A percentile compares a stretch with the other conserved stretches of the same genome.
phyloP scores from a whole-genome alignment of 2,329 filamentous ascomycete genomes.

The Aspergillus sp. region DNA sequence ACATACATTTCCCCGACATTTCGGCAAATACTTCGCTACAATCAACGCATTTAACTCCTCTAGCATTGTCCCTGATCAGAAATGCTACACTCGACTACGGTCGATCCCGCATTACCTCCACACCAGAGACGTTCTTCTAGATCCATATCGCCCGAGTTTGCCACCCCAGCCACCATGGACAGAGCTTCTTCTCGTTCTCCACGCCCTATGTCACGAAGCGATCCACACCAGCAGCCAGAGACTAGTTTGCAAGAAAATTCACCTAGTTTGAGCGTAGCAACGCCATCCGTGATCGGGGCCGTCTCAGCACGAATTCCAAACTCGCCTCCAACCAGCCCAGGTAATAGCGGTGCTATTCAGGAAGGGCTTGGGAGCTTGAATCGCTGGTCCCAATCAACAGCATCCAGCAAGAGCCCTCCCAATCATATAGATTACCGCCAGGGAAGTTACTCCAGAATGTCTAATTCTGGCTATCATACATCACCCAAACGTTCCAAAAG shows the following conservation, averaged over 20 bases:
- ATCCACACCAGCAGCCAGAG: neutral
- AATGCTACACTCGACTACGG: slow-evolving; percentile 2
- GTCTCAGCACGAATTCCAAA: slow-evolving; percentile 1
- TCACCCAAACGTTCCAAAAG: slow-evolving; percentile 10
- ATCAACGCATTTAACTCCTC: neutral
- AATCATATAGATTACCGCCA: slow-evolving; percentile 17
- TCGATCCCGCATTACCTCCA: neutral
- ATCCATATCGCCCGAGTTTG: neutral
- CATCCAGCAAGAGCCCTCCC: slow-evolving; percentile 39
- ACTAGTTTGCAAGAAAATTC: neutral
- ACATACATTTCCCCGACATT: too few species aligned
- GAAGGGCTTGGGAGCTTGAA: slow-evolving; percentile 49
- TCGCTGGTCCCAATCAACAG: slow-evolving; percentile 56
- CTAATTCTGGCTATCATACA: slow-evolving; percentile 6
- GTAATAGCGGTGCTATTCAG: slow-evolving; percentile 23
- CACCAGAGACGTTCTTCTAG: slow-evolving; percentile 1
- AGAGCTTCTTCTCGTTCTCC: slow-evolving; percentile 1
- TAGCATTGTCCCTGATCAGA: neutral
- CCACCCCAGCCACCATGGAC: neutral
- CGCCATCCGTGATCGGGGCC: slow-evolving; percentile 4
- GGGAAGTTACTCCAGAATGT: slow-evolving; percentile 17
- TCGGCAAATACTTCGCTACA: too few species aligned
- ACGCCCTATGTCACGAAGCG: neutral
- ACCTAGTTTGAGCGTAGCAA: slow-evolving; percentile 2
- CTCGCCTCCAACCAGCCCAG: slow-evolving; percentile 8